Conservation (phyloP, 768 basidiomycete genomes). For the Rhizopogon vesiculosus region DNA sequence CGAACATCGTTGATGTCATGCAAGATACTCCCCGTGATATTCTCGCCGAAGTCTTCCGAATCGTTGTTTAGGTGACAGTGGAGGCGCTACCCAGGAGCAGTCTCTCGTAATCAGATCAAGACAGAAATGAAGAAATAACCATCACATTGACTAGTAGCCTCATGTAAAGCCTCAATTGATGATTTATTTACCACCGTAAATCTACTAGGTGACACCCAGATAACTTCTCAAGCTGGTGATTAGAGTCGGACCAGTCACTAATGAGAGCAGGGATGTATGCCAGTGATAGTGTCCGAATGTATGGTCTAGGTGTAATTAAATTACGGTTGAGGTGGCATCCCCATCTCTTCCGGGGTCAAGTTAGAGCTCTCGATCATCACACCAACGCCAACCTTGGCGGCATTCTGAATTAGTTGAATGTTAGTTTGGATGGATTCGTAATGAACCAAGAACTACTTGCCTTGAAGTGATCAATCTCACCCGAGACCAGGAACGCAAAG, state of each 20-base stretch:
- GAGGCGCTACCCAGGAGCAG: no score
- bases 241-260: background rate
- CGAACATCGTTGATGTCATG: no score
- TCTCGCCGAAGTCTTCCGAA: no score
- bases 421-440: background rate
- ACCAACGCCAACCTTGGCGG: conserved; percentile 93
- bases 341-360: conserved; percentile 82
- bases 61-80: no score
- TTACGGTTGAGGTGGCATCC: conserved; percentile 46
- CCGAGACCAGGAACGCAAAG: conserved; percentile 90
- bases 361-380: conserved; percentile 93
- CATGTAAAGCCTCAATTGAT: no score
- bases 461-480: conserved; percentile 99
- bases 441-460: conserved; percentile 34
- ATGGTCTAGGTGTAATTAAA: conserved; percentile 25
- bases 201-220: no score
- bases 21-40: no score
- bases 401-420: conserved; percentile 49
- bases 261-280: conserved; percentile 12
- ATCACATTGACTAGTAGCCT: no score
- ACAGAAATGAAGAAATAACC: no score
- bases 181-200: no score
- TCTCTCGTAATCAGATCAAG: no score
- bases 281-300: conserved; percentile 15
- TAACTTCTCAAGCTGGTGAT: no score